Conservation (phyloP, 257 asterid species). For the Phtheirospermum japonicum region DNA sequence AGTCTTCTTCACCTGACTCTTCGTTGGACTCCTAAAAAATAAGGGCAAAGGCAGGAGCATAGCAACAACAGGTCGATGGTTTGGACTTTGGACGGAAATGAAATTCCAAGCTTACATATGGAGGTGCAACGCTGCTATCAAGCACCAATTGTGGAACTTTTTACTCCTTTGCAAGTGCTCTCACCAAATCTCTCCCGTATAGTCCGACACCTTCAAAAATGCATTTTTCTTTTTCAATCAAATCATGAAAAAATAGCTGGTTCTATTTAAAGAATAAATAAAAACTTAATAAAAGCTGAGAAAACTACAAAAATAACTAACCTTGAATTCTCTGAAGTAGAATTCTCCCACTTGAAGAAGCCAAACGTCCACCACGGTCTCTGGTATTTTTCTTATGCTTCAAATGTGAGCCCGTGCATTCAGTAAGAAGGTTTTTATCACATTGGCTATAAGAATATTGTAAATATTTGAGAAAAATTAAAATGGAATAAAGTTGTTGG, state of each 20-base stretch:
- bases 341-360: constrained; percentile 86
- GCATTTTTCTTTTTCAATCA: too few species aligned
- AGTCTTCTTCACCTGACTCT: background rate
- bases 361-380: constrained; percentile 67
- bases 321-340: constrained; percentile 87
- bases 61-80: background rate
- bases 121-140: background rate
- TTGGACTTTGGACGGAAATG: too few species aligned
- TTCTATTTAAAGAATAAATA: too few species aligned
- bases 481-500: too few species aligned
- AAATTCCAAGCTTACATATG: background rate
- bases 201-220: background rate
- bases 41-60: too few species aligned
- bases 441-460: too few species aligned
- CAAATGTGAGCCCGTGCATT: constrained; percentile 84
- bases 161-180: background rate
- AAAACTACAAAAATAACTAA: constrained; percentile 29
- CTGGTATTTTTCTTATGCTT: constrained; percentile 62
- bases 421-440: constrained; percentile 69
- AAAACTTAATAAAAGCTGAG: too few species aligned
- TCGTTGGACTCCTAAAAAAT: too few species aligned
- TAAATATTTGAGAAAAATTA: too few species aligned
- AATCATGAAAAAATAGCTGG: too few species aligned
- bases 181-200: background rate
- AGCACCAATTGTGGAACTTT: background rate